Evolutionary conservation across 2,329 filamentous ascomycete species (phyloP).

Genomic region (Sclerotinia borealis): DNA sequence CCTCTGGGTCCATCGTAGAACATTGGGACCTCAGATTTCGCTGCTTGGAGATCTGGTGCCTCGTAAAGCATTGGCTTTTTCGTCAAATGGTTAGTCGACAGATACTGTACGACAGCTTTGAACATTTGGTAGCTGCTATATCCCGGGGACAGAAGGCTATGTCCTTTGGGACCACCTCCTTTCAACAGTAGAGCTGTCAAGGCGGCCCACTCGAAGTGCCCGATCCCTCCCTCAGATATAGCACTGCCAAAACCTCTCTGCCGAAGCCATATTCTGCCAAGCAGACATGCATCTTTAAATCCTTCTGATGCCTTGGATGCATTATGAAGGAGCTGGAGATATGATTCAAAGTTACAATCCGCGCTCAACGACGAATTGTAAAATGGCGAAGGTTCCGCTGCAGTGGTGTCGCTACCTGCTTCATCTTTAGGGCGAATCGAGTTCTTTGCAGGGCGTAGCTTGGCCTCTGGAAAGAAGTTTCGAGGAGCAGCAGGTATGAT

Average conservation of each 20-base stretch:
- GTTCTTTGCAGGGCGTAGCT: conserved; percentile 64
- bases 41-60: conserved; percentile 37
- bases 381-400: conserved; percentile 59
- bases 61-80: conserved; percentile 56
- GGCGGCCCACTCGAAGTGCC: conserved; percentile 85
- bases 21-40: conserved; percentile 52
- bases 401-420: conserved; percentile 37
- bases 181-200: conserved; percentile 75
- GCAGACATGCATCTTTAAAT: conserved; percentile 76
- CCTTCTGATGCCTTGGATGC: conserved; percentile 48
- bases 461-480: conserved; percentile 62
- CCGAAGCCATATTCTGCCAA: conserved; percentile 83
- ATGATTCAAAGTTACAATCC: conserved; percentile 66
- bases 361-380: conserved; percentile 84
- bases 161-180: conserved; percentile 66
- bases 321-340: conserved; percentile 69
- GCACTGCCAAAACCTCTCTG: conserved; percentile 74
- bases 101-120: conserved; percentile 86
- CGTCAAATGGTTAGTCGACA: conserved; percentile 66
- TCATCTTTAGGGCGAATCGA: conserved; percentile 56
- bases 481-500: conserved; percentile 71
- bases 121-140: conserved; percentile 92
- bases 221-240: conserved; percentile 76
- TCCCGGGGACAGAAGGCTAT: conserved; percentile 66
- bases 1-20: conserved; percentile 71